Conservation (phyloP, 2,329 filamentous ascomycete species). For the Coleophoma crateriformis region DNA sequence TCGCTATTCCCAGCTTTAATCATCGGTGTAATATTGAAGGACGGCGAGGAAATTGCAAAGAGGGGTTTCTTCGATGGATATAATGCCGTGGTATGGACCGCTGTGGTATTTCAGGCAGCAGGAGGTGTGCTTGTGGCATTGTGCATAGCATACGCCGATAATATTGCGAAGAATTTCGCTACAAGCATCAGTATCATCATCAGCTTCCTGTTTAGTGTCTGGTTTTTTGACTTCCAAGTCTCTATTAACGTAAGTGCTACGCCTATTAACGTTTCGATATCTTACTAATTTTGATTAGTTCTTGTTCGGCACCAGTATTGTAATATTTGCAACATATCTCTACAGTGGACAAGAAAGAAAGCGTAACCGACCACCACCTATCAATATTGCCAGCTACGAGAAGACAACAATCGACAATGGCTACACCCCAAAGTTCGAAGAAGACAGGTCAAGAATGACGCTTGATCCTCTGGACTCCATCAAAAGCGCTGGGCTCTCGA, state of each 20-base stretch:
- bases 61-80: conserved; percentile 94
- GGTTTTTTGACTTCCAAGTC: conserved; percentile 76
- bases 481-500: conserved; percentile 42
- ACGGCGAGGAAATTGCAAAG: conserved; percentile 76
- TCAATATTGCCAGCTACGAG: conserved; percentile 69
- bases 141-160: conserved; percentile 78
- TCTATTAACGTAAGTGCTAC: conserved; percentile 59
- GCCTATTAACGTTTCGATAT: background rate
- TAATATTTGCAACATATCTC: conserved; percentile 77
- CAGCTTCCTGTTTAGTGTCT: conserved; percentile 78
- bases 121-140: conserved; percentile 82
- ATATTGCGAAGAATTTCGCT: conserved; percentile 90
- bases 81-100: conserved; percentile 84
- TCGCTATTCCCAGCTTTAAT: conserved; percentile 86
- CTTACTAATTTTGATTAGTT: conserved; percentile 50
- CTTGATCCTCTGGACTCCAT: conserved; percentile 20
- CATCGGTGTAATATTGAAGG: conserved; percentile 79
- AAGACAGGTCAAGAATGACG: conserved; percentile 22
- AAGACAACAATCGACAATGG: conserved; percentile 43
- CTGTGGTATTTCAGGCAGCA: conserved; percentile 74
- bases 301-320: conserved; percentile 70
- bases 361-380: conserved; percentile 55
- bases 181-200: conserved; percentile 88
- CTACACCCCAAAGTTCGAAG: conserved; percentile 25
- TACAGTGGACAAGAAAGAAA: conserved; percentile 66